Conservation (phyloP, 805 yeast species). For the Saccharomyces paradoxus region DNA sequence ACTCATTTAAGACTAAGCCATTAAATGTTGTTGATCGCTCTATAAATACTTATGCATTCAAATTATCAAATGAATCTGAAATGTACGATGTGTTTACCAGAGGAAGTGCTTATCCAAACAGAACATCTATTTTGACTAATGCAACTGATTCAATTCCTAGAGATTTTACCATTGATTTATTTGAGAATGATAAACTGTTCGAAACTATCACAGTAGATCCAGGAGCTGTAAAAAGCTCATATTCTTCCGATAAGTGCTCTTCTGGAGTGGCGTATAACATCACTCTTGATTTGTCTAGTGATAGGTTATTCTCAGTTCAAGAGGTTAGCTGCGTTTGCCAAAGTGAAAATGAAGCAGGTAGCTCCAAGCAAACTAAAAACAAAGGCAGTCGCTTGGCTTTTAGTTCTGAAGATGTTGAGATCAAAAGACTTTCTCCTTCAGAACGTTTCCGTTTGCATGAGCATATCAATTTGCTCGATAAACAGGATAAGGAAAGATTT, state of each 20-base stretch:
- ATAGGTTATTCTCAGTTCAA: constrained; percentile 42
- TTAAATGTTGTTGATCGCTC: constrained; percentile 52
- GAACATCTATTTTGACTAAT: constrained; percentile 30
- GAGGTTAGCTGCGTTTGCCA: constrained; percentile 41
- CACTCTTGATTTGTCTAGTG: constrained; percentile 39
- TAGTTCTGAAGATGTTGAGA: constrained; percentile 28
- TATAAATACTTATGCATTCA: constrained; percentile 40
- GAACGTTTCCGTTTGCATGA: constrained; percentile 39
- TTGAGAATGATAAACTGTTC: constrained; percentile 17
- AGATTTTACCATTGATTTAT: constrained; percentile 31
- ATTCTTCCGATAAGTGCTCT: constrained; percentile 34
- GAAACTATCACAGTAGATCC: constrained; percentile 10
- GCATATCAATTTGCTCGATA: constrained; percentile 47
- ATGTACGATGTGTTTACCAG: constrained; percentile 37
- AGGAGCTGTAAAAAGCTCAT: constrained; percentile 24
- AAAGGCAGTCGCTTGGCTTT: too few species aligned
- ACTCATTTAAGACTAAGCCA: constrained; percentile 51
- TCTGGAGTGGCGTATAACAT: constrained; percentile 33
- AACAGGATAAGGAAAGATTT: constrained; percentile 40
- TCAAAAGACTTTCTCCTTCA: constrained; percentile 42
- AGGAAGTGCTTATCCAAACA: constrained; percentile 35
- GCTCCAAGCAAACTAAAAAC: background rate
- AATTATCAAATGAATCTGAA: constrained; percentile 12
- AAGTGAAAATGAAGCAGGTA: constrained; percentile 19
- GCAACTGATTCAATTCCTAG: constrained; percentile 24